A percentile compares a stretch with the other conserved stretches of the same genome.
These are phyloP conservation scores for Candida awuae DNA, from an alignment of 805 yeast species.

Conservation along the genomic window DNA sequence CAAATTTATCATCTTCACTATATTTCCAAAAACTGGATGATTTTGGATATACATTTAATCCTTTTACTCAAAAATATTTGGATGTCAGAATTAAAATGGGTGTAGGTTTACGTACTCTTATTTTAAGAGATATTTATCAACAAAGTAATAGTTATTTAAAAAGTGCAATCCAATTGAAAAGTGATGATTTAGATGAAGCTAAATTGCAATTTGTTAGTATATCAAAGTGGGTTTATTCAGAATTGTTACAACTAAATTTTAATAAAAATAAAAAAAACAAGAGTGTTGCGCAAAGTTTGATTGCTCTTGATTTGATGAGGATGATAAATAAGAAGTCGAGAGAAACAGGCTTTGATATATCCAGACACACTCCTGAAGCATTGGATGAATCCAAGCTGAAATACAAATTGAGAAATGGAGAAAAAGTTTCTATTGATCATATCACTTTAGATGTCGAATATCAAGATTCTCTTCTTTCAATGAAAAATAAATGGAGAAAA, in stretches of 20 bases:
- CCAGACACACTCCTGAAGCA: background rate
- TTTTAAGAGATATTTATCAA: conserved; percentile 25
- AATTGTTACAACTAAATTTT: conserved; percentile 14
- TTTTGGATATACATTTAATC: conserved; percentile 19
- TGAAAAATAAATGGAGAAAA: background rate
- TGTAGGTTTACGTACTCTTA: conserved; percentile 12
- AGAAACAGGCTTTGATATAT: conserved; percentile 10
- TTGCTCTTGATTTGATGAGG: conserved; percentile 17
- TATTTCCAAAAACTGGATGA: conserved; percentile 14
- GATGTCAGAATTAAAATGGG: conserved; percentile 19
- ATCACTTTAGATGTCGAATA: conserved; percentile 4
- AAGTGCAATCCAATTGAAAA: conserved; percentile 8
- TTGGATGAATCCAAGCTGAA: conserved; percentile 1
- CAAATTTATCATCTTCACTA: background rate
- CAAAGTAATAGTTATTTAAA: conserved; percentile 16
- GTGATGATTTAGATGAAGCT: conserved; percentile 11
- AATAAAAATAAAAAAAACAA: background rate
- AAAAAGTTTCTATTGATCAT: conserved; percentile 8
- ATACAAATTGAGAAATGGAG: conserved; percentile 7
- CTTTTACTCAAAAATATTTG: conserved; percentile 21
- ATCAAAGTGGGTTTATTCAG: conserved; percentile 20
- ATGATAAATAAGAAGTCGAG: conserved; percentile 14
- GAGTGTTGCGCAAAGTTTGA: conserved; percentile 6
- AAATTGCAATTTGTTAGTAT: conserved; percentile 12
- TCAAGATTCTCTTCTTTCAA: background rate